Conservation (phyloP, 352 stramenopile species). For the Poterioochromonas sp. region DNA sequence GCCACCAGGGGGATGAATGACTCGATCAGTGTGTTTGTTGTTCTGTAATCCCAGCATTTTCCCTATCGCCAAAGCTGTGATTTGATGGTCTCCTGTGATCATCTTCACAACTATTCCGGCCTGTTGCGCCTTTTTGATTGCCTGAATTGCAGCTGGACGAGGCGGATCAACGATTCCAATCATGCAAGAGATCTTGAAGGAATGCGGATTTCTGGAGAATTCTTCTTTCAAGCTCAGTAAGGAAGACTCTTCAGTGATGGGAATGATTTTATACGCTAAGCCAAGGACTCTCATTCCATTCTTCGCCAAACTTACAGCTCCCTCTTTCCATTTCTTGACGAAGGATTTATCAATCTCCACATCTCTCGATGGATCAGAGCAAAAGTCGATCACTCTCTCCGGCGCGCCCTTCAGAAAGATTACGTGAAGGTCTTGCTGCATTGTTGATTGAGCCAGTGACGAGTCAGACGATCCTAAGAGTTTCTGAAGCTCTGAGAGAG, state of each 20-base stretch:
- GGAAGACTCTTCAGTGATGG: background rate
- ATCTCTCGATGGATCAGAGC: background rate
- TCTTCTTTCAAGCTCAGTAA: background rate
- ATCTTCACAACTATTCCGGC: slow-evolving; percentile 81
- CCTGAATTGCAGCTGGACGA: slow-evolving; percentile 62
- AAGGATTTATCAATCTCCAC: background rate
- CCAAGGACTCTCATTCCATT: background rate
- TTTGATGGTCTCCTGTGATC: slow-evolving; percentile 80
- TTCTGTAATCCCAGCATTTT: too few relatives aligned
- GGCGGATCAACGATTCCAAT: slow-evolving; percentile 76
- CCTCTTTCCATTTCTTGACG: background rate
- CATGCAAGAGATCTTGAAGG: slow-evolving; percentile 48
- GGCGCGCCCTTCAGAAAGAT: slow-evolving; percentile 8
- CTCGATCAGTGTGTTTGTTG: too few relatives aligned
- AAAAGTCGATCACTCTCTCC: background rate
- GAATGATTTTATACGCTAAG: background rate
- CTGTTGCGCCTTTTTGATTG: slow-evolving; percentile 63
- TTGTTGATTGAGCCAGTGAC: background rate
- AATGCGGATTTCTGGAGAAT: background rate
- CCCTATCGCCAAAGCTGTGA: slow-evolving; percentile 73
- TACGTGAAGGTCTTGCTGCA: too few relatives aligned
- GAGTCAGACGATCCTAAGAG: background rate
- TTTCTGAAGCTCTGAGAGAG: background rate
- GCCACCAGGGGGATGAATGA: too few relatives aligned
- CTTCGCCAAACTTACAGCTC: background rate